phyloP scores from a whole-genome alignment of 768 basidiomycete genomes.

The Suillus plorans region DNA sequence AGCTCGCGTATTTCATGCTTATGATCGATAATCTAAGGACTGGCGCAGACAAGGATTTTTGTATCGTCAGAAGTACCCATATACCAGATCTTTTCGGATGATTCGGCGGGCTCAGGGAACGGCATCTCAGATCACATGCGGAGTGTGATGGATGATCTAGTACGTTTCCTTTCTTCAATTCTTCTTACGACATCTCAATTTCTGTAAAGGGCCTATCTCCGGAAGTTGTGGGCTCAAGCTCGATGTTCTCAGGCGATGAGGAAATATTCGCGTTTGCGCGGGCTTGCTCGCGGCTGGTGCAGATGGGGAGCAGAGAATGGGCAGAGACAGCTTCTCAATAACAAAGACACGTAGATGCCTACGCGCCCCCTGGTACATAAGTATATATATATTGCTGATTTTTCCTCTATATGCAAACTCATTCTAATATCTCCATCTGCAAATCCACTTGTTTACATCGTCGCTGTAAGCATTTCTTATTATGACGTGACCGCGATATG shows the following conservation, averaged over 20 bases:
- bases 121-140: constrained; percentile 83
- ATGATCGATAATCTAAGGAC: constrained; percentile 5
- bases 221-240: constrained; percentile 75
- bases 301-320: constrained; percentile 94
- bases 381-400: background rate
- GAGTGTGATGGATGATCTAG: constrained; percentile 94
- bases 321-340: constrained; percentile 39
- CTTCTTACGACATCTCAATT: constrained; percentile 4
- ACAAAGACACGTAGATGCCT: background rate
- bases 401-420: background rate
- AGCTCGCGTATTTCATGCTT: constrained; percentile 5
- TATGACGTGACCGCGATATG: background rate
- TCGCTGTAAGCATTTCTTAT: background rate
- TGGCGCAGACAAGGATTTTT: constrained; percentile 78
- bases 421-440: background rate
- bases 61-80: constrained; percentile 92
- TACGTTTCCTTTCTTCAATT: constrained; percentile 33
- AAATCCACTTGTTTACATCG: background rate
- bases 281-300: constrained; percentile 82
- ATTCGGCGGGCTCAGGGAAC: constrained; percentile 37
- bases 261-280: constrained; percentile 97
- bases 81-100: constrained; percentile 85
- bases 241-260: constrained; percentile 95
- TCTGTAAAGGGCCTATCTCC: constrained; percentile 67
- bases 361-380: background rate